phyloP scores from a whole-genome alignment of 2,329 filamentous ascomycete species.

The Allantophomopsis lycopodina region DNA sequence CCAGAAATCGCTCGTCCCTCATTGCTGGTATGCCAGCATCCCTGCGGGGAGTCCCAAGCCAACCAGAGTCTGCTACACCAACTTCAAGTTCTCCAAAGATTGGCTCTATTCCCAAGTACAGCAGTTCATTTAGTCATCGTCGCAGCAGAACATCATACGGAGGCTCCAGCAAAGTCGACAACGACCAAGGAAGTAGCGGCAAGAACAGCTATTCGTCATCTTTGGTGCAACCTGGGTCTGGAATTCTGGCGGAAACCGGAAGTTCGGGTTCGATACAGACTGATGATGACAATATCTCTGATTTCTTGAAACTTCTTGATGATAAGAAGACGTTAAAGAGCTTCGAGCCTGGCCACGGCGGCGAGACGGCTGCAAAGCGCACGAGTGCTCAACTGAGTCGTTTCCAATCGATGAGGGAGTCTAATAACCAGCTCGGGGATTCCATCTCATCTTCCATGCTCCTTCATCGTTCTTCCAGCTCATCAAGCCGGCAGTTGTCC shows the following conservation, averaged over 20 bases:
- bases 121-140: constrained; percentile 86
- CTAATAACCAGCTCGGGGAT: constrained; percentile 77
- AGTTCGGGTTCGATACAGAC: constrained; percentile 54
- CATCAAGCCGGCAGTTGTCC: constrained; percentile 46
- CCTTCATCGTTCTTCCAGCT: constrained; percentile 69
- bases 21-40: constrained; percentile 66
- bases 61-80: constrained; percentile 48
- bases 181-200: constrained; percentile 70
- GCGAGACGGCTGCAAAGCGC: constrained; percentile 57
- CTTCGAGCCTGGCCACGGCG: constrained; percentile 54
- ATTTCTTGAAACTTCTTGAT: constrained; percentile 83
- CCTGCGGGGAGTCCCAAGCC: constrained; percentile 49
- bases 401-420: constrained; percentile 81
- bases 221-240: constrained; percentile 60
- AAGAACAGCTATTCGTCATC: constrained; percentile 63
- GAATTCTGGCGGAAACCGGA: constrained; percentile 58
- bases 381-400: constrained; percentile 71
- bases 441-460: constrained; percentile 86
- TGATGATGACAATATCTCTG: constrained; percentile 86
- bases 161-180: constrained; percentile 55
- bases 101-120: constrained; percentile 67
- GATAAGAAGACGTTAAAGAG: constrained; percentile 75
- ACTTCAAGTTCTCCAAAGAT: constrained; percentile 68
- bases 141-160: constrained; percentile 66
- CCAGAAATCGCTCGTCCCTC: constrained; percentile 57